Evolutionary conservation across 2,329 filamentous ascomycete species (phyloP), one percentile per base, ranked within the genome.

Genomic region (Meredithiella fracta): DNA sequence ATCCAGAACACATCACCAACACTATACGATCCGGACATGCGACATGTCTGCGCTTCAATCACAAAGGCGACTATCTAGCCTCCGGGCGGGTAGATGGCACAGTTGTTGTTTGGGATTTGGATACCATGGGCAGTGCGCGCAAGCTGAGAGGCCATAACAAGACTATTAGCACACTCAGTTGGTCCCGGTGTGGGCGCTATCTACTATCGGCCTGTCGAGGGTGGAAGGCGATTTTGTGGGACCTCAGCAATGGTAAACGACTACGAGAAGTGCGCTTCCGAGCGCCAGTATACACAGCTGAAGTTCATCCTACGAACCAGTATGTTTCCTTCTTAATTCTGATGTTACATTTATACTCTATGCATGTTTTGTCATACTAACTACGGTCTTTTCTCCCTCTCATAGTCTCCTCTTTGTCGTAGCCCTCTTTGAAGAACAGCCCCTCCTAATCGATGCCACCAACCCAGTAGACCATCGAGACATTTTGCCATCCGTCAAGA

Each of bases 181-280:
- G 92, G 92, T 96, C 91, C 54, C 78, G 84, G 63, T 87, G 89
- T 69, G 91, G 92, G 25, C 79, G 87, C 61, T 97, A 95, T 68
- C 75, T 98, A 54, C 78, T 98, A 57, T 95, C 88, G 58, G 86
- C 89, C 9, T 94, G 89, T 47, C 88, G 96, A 67, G 92, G 95
- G 64, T 97, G 91, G 86, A 94, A 94, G 69, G 90, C 86, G 60
- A 89, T 95, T 53, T 75, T 98, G 0, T 98, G 92, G 92, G 92
- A 98, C 68, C 73, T 98, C 58, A 77, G 77, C 55, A 73, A 79
- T 58, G 75, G 79, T 50, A 76, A 84, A 65, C 74, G 86, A 59
- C 73, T 90, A 64, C 83, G 90, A 61, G 90, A 87, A 62, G 85
- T 96, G 63, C 85, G 89, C 61, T 95, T 98, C 65, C 83, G 91